Percentiles rank a stretch among this genome's conserved stretches.
Evolutionary conservation across 1,139 yeast genomes (phyloP).

Genomic region (Debaryomycetaceae sp.): DNA sequence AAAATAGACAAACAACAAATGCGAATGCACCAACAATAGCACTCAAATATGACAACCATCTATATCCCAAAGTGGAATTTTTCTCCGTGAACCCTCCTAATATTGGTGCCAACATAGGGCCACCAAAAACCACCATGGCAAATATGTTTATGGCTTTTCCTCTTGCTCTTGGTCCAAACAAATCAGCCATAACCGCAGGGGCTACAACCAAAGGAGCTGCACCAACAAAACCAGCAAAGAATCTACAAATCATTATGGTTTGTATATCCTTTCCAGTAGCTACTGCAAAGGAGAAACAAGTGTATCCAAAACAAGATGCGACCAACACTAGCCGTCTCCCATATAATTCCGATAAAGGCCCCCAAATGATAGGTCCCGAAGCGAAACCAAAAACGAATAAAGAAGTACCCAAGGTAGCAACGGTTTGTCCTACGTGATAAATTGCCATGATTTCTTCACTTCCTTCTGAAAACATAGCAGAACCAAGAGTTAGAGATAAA

Average conservation of each 20-base stretch:
- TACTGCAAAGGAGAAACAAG: conserved; percentile 35
- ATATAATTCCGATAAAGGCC: conserved; percentile 40
- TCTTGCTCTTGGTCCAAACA: conserved; percentile 29
- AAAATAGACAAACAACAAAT: conserved; percentile 23
- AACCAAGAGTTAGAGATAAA: conserved; percentile 45
- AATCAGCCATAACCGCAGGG: conserved; percentile 43
- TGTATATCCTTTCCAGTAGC: conserved; percentile 39
- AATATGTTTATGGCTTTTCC: conserved; percentile 35
- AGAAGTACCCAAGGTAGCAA: conserved; percentile 38
- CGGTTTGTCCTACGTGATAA: conserved; percentile 33
- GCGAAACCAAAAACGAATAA: conserved; percentile 45
- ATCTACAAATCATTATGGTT: conserved; percentile 38
- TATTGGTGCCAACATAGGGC: conserved; percentile 46
- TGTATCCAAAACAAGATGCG: conserved; percentile 27
- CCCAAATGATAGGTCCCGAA: conserved; percentile 41
- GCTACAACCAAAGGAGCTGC: conserved; percentile 44
- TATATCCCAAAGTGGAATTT: conserved; percentile 44
- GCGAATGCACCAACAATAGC: conserved; percentile 46
- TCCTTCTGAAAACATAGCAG: conserved; percentile 39
- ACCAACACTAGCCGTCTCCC: conserved; percentile 34
- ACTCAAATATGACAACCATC: conserved; percentile 56
- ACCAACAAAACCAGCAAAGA: conserved; percentile 40
- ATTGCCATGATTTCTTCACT: conserved; percentile 18
- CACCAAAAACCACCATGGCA: conserved; percentile 39
- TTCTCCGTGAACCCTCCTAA: conserved; percentile 34